Evolutionary conservation across 331 rosid species (phyloP).

Genomic region (Dryas integrifolia): DNA sequence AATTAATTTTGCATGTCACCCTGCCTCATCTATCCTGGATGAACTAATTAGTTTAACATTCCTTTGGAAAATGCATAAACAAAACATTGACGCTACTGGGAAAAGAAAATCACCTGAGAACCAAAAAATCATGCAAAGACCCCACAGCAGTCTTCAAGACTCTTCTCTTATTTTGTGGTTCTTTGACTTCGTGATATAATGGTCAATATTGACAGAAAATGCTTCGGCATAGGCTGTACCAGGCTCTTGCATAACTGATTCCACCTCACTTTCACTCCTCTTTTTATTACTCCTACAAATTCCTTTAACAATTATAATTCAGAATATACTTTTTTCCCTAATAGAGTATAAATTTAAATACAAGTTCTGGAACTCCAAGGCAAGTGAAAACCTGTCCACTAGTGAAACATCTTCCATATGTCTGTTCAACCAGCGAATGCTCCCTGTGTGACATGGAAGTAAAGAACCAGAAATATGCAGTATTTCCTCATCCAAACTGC

Average conservation of each 20-base stretch:
- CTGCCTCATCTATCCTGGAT: too few relatives aligned
- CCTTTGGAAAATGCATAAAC: too few relatives aligned
- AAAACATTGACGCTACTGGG: too few relatives aligned
- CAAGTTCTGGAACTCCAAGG: slow-evolving; percentile 4
- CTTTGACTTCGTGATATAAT: slow-evolving; percentile 45
- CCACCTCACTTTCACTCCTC: slow-evolving; percentile 47
- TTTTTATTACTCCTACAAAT: slow-evolving; percentile 49
- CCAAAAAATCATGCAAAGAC: too few relatives aligned
- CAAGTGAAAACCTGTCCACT: slow-evolving; percentile 39
- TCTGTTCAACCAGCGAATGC: slow-evolving; percentile 63
- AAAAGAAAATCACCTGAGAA: too few relatives aligned
- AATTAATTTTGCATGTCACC: neutral
- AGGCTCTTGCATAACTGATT: slow-evolving; percentile 30
- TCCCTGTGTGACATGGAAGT: slow-evolving; percentile 63
- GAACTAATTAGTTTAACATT: too few relatives aligned
- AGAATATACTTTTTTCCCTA: neutral
- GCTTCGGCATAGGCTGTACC: slow-evolving; percentile 34
- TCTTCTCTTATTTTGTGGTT: slow-evolving; percentile 42
- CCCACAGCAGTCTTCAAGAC: slow-evolving; percentile 30
- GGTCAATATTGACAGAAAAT: slow-evolving; percentile 31
- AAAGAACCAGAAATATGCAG: slow-evolving; percentile 73
- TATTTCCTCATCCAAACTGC: slow-evolving; percentile 82
- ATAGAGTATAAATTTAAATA: neutral
- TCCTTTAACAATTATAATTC: slow-evolving; percentile 4
- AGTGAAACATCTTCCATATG: slow-evolving; percentile 39